These are phyloP conservation scores for Colletotrichum siamense DNA, from an alignment of 2,329 filamentous ascomycete species.

Conservation along the genomic window DNA sequence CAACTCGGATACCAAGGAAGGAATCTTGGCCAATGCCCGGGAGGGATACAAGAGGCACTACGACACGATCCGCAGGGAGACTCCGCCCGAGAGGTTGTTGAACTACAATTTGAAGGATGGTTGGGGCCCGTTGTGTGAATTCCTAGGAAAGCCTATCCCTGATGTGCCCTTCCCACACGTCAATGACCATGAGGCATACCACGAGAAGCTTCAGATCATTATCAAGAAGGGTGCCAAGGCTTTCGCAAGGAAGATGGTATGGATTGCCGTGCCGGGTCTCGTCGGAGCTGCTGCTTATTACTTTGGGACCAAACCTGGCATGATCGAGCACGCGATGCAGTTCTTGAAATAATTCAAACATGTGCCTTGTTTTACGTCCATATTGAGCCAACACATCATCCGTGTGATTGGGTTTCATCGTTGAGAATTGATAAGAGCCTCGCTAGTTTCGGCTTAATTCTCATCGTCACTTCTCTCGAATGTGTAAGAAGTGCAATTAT, in stretches of 20 bases:
- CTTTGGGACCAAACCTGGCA: background rate
- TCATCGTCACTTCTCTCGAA: too few species aligned
- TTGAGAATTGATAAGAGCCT: too few species aligned
- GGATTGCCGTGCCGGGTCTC: background rate
- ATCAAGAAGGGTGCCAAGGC: background rate
- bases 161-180: conserved; percentile 24
- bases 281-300: background rate
- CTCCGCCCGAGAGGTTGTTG: background rate
- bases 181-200: conserved; percentile 12
- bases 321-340: background rate
- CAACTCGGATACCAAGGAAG: background rate
- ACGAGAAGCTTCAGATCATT: background rate
- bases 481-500: too few species aligned
- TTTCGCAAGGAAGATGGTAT: background rate
- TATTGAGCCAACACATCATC: too few species aligned
- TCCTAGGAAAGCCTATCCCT: conserved; percentile 38
- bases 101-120: conserved; percentile 30
- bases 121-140: conserved; percentile 41
- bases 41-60: conserved; percentile 1
- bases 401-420: too few species aligned
- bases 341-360: background rate
- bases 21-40: conserved; percentile 18
- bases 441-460: too few species aligned
- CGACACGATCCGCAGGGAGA: background rate
- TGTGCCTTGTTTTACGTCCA: background rate